A percentile compares a stretch with the other conserved stretches of the same genome.
Evolutionary conservation across 768 basidiomycete species (phyloP).

Genomic region (Paxillus involutus): DNA sequence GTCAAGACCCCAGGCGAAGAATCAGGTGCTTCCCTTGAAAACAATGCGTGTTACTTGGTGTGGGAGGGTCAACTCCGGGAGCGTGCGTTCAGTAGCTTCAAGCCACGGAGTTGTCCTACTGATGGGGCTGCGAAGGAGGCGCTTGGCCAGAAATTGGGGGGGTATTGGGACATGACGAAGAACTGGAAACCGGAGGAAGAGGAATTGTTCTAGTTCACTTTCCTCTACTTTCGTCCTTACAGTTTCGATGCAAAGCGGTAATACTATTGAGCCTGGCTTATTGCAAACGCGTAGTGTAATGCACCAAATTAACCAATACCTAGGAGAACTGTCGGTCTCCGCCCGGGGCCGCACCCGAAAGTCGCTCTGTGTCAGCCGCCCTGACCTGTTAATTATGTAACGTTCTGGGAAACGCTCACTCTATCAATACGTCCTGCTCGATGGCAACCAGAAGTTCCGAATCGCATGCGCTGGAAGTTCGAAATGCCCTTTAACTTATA

Average conservation of each 20-base stretch:
- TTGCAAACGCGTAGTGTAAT: no score
- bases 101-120: conserved; percentile 77
- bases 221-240: background rate
- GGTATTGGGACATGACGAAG: conserved; percentile 95
- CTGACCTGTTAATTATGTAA: no score
- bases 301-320: no score
- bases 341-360: no score
- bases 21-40: conserved; percentile 55
- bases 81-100: conserved; percentile 76
- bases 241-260: background rate
- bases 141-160: conserved; percentile 80
- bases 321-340: no score
- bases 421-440: no score
- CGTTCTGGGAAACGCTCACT: no score
- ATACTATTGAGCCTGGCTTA: no score
- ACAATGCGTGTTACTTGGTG: conserved; percentile 86
- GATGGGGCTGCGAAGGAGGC: conserved; percentile 85
- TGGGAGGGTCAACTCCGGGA: conserved; percentile 94
- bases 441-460: no score
- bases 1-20: conserved; percentile 13
- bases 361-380: no score
- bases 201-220: conserved; percentile 51
- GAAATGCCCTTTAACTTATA: no score
- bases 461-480: no score
- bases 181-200: conserved; percentile 85